A percentile compares a stretch with the other conserved stretches of the same genome.
Conservation (phyloP, 495 filamentous ascomycete species). For the Tuber microsphaerosporum region DNA sequence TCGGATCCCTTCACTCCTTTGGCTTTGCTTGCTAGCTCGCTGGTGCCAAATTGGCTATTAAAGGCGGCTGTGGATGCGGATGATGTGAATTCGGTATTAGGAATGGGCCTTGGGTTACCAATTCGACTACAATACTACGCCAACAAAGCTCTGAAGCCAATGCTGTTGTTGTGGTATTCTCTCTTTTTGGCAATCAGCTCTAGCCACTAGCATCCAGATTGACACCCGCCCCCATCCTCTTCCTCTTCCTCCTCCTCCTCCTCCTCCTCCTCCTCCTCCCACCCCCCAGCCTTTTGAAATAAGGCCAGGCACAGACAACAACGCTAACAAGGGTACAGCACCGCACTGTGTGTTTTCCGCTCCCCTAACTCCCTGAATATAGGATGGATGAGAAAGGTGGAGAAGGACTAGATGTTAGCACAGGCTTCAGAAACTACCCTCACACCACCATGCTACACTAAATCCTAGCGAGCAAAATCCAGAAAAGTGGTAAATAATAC, state of each 20-base stretch:
- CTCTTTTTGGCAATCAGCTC: not conserved
- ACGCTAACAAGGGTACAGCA: not conserved
- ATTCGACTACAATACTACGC: not conserved
- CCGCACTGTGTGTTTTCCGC: not conserved
- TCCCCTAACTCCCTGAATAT: not conserved
- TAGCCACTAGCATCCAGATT: not conserved
- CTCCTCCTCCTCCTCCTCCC: not conserved
- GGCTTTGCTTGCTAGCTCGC: not conserved
- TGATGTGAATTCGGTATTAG: not conserved
- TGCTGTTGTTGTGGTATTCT: not conserved
- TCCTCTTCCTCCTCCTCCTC: not conserved
- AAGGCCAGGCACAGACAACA: not conserved
- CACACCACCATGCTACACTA: not conserved
- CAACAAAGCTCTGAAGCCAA: not conserved
- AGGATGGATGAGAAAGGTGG: not conserved
- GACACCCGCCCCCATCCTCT: not conserved
- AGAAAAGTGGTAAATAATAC: constrained; percentile 20
- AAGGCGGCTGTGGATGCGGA: constrained; percentile 4
- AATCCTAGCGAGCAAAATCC: constrained; percentile 30
- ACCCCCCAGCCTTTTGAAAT: not conserved
- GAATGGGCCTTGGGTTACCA: not conserved
- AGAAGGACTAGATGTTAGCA: not conserved
- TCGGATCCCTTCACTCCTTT: not conserved
- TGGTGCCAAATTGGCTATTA: not conserved
- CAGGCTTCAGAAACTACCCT: not conserved